Conservation (phyloP, 371 early-diverging fungal species). For the Mucor saturninus region DNA sequence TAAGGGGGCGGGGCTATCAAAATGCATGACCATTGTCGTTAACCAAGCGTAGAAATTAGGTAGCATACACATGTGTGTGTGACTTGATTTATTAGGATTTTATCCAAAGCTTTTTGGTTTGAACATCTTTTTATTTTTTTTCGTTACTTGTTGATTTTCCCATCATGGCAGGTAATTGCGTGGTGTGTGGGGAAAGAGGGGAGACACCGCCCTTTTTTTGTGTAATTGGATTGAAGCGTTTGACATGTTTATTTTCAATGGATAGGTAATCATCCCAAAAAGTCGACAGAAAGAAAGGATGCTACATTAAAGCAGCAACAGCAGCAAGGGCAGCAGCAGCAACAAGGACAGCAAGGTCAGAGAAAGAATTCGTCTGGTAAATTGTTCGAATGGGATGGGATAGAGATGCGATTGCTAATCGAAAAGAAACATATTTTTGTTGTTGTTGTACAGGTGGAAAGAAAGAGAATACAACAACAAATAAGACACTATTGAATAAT, state of each 20-base stretch:
- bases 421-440: not conserved
- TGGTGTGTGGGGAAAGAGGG: no score
- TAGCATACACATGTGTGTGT: no score
- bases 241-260: not conserved
- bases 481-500: constrained; percentile 7
- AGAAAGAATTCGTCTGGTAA: constrained; percentile 31
- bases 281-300: constrained; percentile 26
- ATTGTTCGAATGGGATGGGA: no score
- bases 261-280: constrained; percentile 26
- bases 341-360: constrained; percentile 7
- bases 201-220: no score
- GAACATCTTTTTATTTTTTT: no score
- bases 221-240: not conserved
- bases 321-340: constrained; percentile 12
- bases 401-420: not conserved
- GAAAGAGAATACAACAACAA: constrained; percentile 6
- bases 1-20: no score
- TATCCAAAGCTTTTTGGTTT: no score
- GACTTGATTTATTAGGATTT: no score
- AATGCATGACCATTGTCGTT: no score
- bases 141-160: not conserved
- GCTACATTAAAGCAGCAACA: constrained; percentile 17
- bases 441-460: not conserved
- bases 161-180: constrained; percentile 2
- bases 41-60: no score